phyloP scores from a whole-genome alignment of 192 early-diverging fungal species.

The Dissophora ornata region DNA sequence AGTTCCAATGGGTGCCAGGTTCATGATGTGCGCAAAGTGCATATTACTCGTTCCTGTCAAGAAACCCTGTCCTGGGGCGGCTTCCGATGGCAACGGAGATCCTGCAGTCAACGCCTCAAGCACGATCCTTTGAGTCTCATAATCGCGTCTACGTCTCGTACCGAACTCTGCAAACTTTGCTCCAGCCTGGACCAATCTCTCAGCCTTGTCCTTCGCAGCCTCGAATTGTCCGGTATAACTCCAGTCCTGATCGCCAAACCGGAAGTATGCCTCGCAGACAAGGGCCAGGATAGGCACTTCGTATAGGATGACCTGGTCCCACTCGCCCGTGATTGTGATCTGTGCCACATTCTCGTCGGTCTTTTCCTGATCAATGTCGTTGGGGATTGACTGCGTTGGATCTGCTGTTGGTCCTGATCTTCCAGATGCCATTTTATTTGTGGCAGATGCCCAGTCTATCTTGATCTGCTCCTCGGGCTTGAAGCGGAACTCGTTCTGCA shows the following conservation, averaged over 20 bases:
- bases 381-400: not conserved
- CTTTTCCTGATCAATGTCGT: not conserved
- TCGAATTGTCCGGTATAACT: slow-evolving; percentile 69
- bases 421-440: not conserved
- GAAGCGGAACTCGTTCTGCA: slow-evolving; percentile 67
- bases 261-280: slow-evolving; percentile 77
- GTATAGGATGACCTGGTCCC: slow-evolving; percentile 81
- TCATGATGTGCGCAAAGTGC: slow-evolving; percentile 68
- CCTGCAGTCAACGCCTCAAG: slow-evolving; percentile 58
- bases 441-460: slow-evolving; percentile 17
- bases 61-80: slow-evolving; percentile 51
- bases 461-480: slow-evolving; percentile 61
- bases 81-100: slow-evolving; percentile 5
- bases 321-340: slow-evolving; percentile 67
- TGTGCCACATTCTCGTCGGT: slow-evolving; percentile 33
- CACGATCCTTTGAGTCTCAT: slow-evolving; percentile 73
- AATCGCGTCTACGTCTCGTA: slow-evolving; percentile 75
- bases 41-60: slow-evolving; percentile 79
- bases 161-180: slow-evolving; percentile 86
- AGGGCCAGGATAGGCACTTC: slow-evolving; percentile 79
- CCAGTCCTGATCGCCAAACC: slow-evolving; percentile 78
- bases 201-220: slow-evolving; percentile 60
- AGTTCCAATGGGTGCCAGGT: slow-evolving; percentile 56
- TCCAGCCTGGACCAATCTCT: slow-evolving; percentile 61
- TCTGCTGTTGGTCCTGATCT: slow-evolving; percentile 4